phyloP scores from a whole-genome alignment of 805 yeast genomes.

The Torulaspora delbrueckii region DNA sequence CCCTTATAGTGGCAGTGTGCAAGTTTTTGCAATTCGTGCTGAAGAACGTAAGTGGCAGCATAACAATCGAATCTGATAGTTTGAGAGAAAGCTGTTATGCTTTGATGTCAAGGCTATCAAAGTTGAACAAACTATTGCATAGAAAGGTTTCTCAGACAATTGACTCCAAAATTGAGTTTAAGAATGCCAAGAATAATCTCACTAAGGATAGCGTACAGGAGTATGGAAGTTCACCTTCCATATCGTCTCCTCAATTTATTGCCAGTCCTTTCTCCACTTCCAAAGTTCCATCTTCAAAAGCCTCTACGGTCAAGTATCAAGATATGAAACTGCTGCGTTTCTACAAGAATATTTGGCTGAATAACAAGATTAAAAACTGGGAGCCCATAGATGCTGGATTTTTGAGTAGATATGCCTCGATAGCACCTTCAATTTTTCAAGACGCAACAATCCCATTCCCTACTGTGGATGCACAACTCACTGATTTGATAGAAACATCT shows the following conservation, averaged over 20 bases:
- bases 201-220: conserved; percentile 15
- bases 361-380: conserved; percentile 37
- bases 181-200: conserved; percentile 12
- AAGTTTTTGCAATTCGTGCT: conserved; percentile 25
- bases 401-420: conserved; percentile 29
- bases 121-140: conserved; percentile 25
- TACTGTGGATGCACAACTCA: conserved; percentile 19
- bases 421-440: conserved; percentile 34
- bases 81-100: conserved; percentile 16
- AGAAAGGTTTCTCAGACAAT: conserved; percentile 21
- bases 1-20: conserved; percentile 24
- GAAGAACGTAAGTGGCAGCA: conserved; percentile 13
- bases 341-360: conserved; percentile 39
- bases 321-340: conserved; percentile 32
- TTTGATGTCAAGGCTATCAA: conserved; percentile 21
- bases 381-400: conserved; percentile 30
- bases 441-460: conserved; percentile 25
- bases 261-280: conserved; percentile 26
- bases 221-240: conserved; percentile 25
- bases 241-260: conserved; percentile 30
- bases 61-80: conserved; percentile 13
- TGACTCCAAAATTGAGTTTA: conserved; percentile 23
- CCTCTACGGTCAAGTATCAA: conserved; percentile 19
- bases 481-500: conserved; percentile 35
- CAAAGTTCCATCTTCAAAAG: conserved; percentile 13